Evolutionary conservation across 495 filamentous ascomycete species (phyloP).

Genomic region (Daldinia grandis): DNA sequence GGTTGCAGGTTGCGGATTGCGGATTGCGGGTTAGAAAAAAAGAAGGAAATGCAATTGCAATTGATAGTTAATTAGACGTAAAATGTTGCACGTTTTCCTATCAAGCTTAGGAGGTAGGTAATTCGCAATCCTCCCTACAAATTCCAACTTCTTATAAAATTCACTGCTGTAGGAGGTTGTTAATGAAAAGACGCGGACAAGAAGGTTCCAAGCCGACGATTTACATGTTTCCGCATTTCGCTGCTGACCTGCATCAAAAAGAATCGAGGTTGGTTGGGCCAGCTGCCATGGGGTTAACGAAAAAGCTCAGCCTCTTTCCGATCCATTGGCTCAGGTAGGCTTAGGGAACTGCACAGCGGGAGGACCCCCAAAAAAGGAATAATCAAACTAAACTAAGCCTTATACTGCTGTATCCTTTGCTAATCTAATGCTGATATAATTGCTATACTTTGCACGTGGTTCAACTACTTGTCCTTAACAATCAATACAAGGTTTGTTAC

Average conservation of each 20-base stretch:
- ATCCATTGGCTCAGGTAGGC: slow-evolving; percentile 7
- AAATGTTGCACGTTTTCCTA: slow-evolving; percentile 25
- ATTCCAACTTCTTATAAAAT: background rate
- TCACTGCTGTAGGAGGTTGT: slow-evolving; percentile 6
- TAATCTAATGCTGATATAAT: slow-evolving; percentile 26
- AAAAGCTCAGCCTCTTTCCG: slow-evolving; percentile 36
- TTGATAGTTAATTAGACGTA: slow-evolving; percentile 33
- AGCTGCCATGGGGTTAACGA: slow-evolving; percentile 12
- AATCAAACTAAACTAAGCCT: slow-evolving; percentile 31
- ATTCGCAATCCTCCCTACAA: slow-evolving; percentile 9
- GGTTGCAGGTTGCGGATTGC: slow-evolving; percentile 5
- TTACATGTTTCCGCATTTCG: slow-evolving; percentile 16
- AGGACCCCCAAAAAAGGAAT: slow-evolving; percentile 5
- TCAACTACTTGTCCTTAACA: slow-evolving; percentile 13
- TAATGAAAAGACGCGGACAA: slow-evolving; percentile 4
- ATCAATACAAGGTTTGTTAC: slow-evolving; percentile 11
- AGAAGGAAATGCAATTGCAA: slow-evolving; percentile 32
- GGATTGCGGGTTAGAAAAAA: slow-evolving; percentile 8
- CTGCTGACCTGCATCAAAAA: slow-evolving; percentile 21
- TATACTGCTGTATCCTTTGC: slow-evolving; percentile 24
- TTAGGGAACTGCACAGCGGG: background rate
- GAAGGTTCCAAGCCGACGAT: slow-evolving; percentile 20
- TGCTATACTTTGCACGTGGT: background rate
- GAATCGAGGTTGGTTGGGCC: slow-evolving; percentile 8
- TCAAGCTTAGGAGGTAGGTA: background rate